Evolutionary conservation across 2,329 filamentous ascomycete genomes (phyloP).

Genomic region (Paraconiothyrium brasiliense): DNA sequence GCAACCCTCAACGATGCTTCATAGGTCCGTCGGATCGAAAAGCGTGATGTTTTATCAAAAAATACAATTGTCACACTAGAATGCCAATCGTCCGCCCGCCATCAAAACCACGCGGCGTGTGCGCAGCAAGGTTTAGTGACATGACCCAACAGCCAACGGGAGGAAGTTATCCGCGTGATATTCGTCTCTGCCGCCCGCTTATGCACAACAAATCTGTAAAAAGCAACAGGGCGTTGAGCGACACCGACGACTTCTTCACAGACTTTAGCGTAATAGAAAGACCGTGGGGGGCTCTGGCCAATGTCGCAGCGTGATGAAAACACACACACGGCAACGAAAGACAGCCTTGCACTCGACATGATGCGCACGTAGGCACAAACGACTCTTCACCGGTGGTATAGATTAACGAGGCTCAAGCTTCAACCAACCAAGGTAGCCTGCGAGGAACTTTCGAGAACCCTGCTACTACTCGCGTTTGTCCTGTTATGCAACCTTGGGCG

Average conservation of each 20-base stretch:
- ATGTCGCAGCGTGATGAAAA: not conserved
- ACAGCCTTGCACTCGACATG: not conserved
- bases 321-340: not conserved
- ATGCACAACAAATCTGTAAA: not conserved
- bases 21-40: not conserved
- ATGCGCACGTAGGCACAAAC: too few relatives aligned
- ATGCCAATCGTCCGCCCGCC: not conserved
- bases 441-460: not conserved
- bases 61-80: not conserved
- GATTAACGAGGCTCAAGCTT: not conserved
- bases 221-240: not conserved
- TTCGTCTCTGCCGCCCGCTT: too few relatives aligned
- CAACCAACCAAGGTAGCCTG: not conserved
- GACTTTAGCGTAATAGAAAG: not conserved
- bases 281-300: not conserved
- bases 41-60: not conserved
- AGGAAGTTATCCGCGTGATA: not conserved
- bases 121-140: not conserved
- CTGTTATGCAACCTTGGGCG: not conserved
- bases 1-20: not conserved
- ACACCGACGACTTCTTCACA: not conserved
- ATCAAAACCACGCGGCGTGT: not conserved
- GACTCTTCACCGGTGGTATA: constrained; percentile 1
- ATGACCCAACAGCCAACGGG: not conserved
- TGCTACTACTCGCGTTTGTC: too few relatives aligned